These are phyloP conservation scores for Venturia asperata DNA, from an alignment of 2,329 filamentous ascomycete genomes.

Conservation along the genomic window DNA sequence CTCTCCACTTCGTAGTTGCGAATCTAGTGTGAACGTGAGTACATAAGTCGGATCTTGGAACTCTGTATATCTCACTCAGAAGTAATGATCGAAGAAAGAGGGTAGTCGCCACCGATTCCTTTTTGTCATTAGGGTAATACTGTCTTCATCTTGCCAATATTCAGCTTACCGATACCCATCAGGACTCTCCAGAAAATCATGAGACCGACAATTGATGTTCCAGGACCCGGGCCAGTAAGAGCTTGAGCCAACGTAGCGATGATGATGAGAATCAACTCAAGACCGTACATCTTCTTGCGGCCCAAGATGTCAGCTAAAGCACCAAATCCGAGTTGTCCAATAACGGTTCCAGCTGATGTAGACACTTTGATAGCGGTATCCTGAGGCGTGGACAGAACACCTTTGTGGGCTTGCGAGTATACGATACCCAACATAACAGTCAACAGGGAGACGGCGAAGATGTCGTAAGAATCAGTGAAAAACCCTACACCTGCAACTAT, in stretches of 20 bases:
- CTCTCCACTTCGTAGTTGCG: conserved; percentile 75
- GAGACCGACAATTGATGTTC: conserved; percentile 32
- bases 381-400: conserved; percentile 55
- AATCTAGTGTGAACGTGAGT: conserved; percentile 30
- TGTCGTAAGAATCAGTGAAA: conserved; percentile 72
- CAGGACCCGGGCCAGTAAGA: conserved; percentile 31
- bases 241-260: conserved; percentile 33
- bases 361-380: conserved; percentile 82
- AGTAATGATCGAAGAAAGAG: conserved; percentile 74
- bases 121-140: background rate
- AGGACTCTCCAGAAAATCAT: conserved; percentile 35
- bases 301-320: conserved; percentile 34
- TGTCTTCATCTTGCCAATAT: conserved; percentile 28
- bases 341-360: conserved; percentile 73
- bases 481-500: conserved; percentile 78
- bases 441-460: conserved; percentile 64
- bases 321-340: conserved; percentile 76
- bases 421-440: conserved; percentile 73
- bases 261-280: conserved; percentile 35
- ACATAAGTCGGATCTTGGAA: conserved; percentile 30
- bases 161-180: conserved; percentile 28
- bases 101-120: conserved; percentile 76
- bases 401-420: conserved; percentile 52
- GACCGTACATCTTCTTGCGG: conserved; percentile 26
- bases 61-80: conserved; percentile 47